These are phyloP conservation scores for Cochlearia excelsa DNA, from an alignment of 345 rosid genomes.

Conservation along the genomic window DNA sequence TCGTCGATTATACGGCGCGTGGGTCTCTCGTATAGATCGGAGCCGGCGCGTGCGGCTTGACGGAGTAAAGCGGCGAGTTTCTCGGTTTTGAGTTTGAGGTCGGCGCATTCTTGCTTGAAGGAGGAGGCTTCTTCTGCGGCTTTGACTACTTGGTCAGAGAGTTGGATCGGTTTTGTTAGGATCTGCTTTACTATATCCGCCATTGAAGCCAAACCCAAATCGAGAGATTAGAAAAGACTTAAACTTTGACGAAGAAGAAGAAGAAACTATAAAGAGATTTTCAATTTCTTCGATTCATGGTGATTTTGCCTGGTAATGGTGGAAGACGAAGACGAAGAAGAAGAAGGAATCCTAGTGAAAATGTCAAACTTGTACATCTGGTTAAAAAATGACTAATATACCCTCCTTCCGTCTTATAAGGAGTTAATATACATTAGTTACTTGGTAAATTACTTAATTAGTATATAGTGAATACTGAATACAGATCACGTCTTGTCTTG, in stretches of 20 bases:
- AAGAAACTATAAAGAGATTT: background rate
- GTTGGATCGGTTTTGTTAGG: constrained; percentile 66
- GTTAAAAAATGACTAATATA: background rate
- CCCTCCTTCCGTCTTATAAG: constrained; percentile 14
- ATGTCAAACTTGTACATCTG: constrained; percentile 19
- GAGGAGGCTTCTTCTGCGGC: constrained; percentile 67
- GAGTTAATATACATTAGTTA: background rate
- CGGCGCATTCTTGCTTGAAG: constrained; percentile 71
- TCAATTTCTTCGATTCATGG: background rate
- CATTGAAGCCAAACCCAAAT: constrained; percentile 31
- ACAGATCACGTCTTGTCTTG: too few relatives aligned
- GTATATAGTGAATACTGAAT: too few relatives aligned
- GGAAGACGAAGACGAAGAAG: background rate
- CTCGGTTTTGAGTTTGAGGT: constrained; percentile 69
- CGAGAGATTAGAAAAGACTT: constrained; percentile 16
- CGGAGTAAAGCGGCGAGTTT: constrained; percentile 64
- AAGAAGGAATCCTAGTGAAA: background rate
- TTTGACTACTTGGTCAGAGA: constrained; percentile 69
- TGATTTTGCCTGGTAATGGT: too few relatives aligned
- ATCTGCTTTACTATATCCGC: constrained; percentile 77
- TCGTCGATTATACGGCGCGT: constrained; percentile 81
- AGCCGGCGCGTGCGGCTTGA: constrained; percentile 79
- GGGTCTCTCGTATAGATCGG: constrained; percentile 80
- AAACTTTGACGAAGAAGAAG: background rate
- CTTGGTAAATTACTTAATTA: background rate